These are phyloP conservation scores for Lecanicillium sp. DNA, from an alignment of 2,329 filamentous ascomycete species.

Conservation along the genomic window DNA sequence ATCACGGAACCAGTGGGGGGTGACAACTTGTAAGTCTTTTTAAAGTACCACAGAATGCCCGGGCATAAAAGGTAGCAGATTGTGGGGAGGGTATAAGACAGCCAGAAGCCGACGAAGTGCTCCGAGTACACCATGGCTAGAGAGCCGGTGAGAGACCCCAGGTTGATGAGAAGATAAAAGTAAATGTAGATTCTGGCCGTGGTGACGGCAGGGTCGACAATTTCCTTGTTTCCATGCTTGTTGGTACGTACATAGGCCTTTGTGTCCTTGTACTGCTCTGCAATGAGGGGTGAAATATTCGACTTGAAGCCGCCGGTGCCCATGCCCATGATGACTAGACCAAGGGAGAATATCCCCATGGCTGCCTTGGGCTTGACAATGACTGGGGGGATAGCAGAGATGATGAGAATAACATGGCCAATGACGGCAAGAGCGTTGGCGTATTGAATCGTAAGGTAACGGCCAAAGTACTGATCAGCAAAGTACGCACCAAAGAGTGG, in stretches of 20 bases:
- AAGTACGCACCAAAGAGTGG: conserved; percentile 44
- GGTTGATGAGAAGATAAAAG: conserved; percentile 66
- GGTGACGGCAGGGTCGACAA: conserved; percentile 56
- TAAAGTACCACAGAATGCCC: conserved; percentile 49
- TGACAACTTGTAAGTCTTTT: conserved; percentile 48
- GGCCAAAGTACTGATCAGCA: conserved; percentile 52
- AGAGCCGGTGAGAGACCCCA: conserved; percentile 56
- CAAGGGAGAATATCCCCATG: conserved; percentile 55
- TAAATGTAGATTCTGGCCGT: conserved; percentile 56
- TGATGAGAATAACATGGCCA: conserved; percentile 56
- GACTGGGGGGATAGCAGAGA: conserved; percentile 53
- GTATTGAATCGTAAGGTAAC: conserved; percentile 58
- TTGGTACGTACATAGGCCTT: conserved; percentile 40
- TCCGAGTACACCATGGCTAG: conserved; percentile 64
- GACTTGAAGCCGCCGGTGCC: conserved; percentile 70
- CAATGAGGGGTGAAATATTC: conserved; percentile 60
- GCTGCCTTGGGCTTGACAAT: conserved; percentile 47
- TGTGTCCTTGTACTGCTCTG: conserved; percentile 43
- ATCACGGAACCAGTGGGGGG: conserved; percentile 62
- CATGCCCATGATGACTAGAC: conserved; percentile 40
- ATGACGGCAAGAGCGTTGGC: conserved; percentile 54
- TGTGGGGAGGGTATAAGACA: conserved; percentile 62
- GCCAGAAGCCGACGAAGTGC: conserved; percentile 67
- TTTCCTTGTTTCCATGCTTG: conserved; percentile 58
- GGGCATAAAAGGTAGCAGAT: conserved; percentile 56